Evolutionary conservation across 2,329 filamentous ascomycete species (phyloP).

Genomic region (Pyricularia sp.): DNA sequence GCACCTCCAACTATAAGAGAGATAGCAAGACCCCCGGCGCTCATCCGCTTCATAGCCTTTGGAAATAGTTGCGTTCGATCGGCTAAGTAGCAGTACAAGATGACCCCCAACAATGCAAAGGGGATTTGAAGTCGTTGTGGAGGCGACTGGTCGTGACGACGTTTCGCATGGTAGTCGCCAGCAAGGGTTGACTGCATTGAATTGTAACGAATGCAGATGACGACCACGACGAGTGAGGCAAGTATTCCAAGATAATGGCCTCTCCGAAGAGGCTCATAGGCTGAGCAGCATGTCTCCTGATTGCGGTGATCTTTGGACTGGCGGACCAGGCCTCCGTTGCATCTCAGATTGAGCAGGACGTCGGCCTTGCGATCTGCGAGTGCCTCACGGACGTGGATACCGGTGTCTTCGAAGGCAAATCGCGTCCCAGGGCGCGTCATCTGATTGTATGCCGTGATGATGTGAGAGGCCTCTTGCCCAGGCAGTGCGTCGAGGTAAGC

Average conservation of each 20-base stretch:
- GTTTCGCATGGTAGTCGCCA: not conserved
- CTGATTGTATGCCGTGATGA: slow-evolving; percentile 39
- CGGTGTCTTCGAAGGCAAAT: slow-evolving; percentile 32
- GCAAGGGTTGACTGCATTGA: slow-evolving; percentile 9
- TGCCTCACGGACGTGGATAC: slow-evolving; percentile 35
- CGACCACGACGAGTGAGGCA: slow-evolving; percentile 12
- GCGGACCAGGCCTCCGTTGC: slow-evolving; percentile 34
- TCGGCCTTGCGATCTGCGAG: slow-evolving; percentile 40
- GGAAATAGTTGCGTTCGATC: slow-evolving; percentile 45
- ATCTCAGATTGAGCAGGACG: slow-evolving; percentile 42
- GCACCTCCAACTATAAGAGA: not conserved
- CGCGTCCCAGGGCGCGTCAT: slow-evolving; percentile 27
- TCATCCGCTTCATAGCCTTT: slow-evolving; percentile 36
- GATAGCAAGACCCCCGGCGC: slow-evolving; percentile 14
- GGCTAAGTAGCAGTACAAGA: slow-evolving; percentile 37
- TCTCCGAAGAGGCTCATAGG: slow-evolving; percentile 26
- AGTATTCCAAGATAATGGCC: slow-evolving; percentile 25
- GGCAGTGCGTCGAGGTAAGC: slow-evolving; percentile 34
- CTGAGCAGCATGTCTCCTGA: slow-evolving; percentile 42
- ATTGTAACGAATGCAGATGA: slow-evolving; percentile 6
- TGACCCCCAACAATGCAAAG: not conserved
- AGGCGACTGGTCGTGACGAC: not conserved
- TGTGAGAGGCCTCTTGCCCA: slow-evolving; percentile 26
- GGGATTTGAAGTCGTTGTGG: not conserved
- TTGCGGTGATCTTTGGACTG: slow-evolving; percentile 27